A percentile compares a stretch with the other conserved stretches of the same genome.
These are phyloP conservation scores for Diplodia mutila DNA, from an alignment of 2,329 filamentous ascomycete genomes.

Conservation along the genomic window DNA sequence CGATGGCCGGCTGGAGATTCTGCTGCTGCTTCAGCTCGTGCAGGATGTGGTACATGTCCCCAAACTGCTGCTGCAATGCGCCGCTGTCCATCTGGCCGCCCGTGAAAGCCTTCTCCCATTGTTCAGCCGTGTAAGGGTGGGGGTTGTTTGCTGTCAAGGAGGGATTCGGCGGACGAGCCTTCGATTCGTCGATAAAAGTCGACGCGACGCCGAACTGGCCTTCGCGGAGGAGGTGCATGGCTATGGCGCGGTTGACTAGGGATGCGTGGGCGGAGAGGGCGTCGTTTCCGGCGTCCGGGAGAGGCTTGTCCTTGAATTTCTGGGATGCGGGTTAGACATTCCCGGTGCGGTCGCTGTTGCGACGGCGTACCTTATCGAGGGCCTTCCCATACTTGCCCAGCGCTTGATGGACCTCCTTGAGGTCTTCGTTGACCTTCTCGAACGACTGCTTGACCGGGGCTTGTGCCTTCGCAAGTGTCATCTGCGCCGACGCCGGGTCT, in stretches of 20 bases:
- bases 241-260: slow-evolving; percentile 89
- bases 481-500: slow-evolving; percentile 71
- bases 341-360: background rate
- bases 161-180: slow-evolving; percentile 49
- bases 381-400: slow-evolving; percentile 84
- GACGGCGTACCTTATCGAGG: slow-evolving; percentile 70
- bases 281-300: slow-evolving; percentile 79
- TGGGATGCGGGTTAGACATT: slow-evolving; percentile 35
- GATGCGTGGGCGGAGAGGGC: slow-evolving; percentile 73
- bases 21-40: slow-evolving; percentile 70
- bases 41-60: slow-evolving; percentile 88
- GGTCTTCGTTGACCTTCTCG: slow-evolving; percentile 75
- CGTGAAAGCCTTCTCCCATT: slow-evolving; percentile 53
- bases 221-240: slow-evolving; percentile 94
- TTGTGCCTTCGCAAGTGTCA: slow-evolving; percentile 82
- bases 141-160: slow-evolving; percentile 42
- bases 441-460: slow-evolving; percentile 81
- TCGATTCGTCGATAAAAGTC: slow-evolving; percentile 78
- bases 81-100: slow-evolving; percentile 53
- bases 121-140: slow-evolving; percentile 40
- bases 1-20: slow-evolving; percentile 81
- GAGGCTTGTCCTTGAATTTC: slow-evolving; percentile 65
- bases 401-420: slow-evolving; percentile 81
- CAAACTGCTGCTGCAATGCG: slow-evolving; percentile 78
- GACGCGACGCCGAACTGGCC: slow-evolving; percentile 88